A percentile compares a stretch with the other conserved stretches of the same genome.
Conservation (phyloP, 1,139 yeast species). For the Hyphopichia khmerensis region DNA sequence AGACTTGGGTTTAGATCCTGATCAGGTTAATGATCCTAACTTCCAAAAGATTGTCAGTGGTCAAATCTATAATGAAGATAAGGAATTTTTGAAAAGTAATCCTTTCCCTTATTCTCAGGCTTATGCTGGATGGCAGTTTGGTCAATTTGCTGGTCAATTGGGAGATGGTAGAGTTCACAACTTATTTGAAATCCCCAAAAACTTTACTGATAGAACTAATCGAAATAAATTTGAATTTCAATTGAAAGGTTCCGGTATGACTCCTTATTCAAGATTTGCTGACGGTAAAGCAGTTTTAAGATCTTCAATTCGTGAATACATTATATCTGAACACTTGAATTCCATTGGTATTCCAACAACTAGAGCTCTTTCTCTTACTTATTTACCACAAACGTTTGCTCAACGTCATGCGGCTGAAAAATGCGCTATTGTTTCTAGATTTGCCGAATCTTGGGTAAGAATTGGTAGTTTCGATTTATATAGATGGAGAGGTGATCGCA, state of each 20-base stretch:
- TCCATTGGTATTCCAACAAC: slow-evolving; percentile 87
- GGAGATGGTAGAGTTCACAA: slow-evolving; percentile 94
- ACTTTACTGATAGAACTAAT: slow-evolving; percentile 14
- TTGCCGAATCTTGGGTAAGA: slow-evolving; percentile 85
- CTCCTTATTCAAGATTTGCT: slow-evolving; percentile 92
- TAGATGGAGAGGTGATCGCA: slow-evolving; percentile 69
- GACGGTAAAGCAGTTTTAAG: slow-evolving; percentile 94
- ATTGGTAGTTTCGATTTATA: slow-evolving; percentile 88
- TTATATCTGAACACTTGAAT: slow-evolving; percentile 78
- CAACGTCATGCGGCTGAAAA: slow-evolving; percentile 69
- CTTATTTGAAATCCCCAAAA: slow-evolving; percentile 62
- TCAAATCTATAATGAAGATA: slow-evolving; percentile 31
- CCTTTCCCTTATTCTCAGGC: slow-evolving; percentile 85
- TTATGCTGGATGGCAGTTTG: slow-evolving; percentile 96
- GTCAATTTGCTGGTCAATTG: slow-evolving; percentile 93
- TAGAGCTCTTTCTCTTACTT: slow-evolving; percentile 72
- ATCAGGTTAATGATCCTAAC: slow-evolving; percentile 37
- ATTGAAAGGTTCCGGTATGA: slow-evolving; percentile 80
- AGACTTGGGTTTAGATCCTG: slow-evolving; percentile 55
- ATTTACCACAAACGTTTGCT: slow-evolving; percentile 74
- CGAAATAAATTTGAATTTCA: slow-evolving; percentile 62
- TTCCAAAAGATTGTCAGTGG: slow-evolving; percentile 67
- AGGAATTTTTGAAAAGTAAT: slow-evolving; percentile 27
- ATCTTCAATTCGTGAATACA: slow-evolving; percentile 83
- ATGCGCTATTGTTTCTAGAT: slow-evolving; percentile 83